A percentile compares a stretch with the other conserved stretches of the same genome.
Evolutionary conservation across 2,329 filamentous ascomycete species (phyloP).

Genomic region (Balansia obtecta): DNA sequence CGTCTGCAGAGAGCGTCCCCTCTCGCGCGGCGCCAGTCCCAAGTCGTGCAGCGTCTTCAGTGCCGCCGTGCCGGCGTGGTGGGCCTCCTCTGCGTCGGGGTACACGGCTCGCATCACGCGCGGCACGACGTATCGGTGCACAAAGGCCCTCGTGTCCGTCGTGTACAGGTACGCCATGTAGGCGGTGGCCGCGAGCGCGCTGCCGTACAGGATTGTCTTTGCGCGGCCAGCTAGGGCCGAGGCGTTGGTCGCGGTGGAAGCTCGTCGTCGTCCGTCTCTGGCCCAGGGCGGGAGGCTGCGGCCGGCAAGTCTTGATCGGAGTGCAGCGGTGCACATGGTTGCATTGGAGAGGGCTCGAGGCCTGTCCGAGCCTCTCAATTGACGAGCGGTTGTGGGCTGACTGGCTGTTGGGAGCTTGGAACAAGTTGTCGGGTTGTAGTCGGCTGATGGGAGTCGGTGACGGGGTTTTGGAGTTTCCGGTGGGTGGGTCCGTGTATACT

Average conservation of each 20-base stretch:
- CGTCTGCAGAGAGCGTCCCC: constrained; percentile 32
- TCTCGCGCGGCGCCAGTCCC: constrained; percentile 71
- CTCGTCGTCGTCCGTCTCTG: constrained; percentile 17
- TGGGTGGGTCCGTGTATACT: too few relatives aligned
- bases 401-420: neutral
- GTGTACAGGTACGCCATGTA: constrained; percentile 50
- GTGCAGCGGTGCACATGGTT: constrained; percentile 8
- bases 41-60: constrained; percentile 63
- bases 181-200: constrained; percentile 27
- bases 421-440: neutral
- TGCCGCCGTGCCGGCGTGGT: constrained; percentile 60
- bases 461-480: neutral
- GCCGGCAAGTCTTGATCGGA: constrained; percentile 8
- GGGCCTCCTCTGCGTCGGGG: constrained; percentile 81
- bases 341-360: constrained; percentile 1
- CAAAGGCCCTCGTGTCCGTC: constrained; percentile 62
- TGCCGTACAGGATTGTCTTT: constrained; percentile 27
- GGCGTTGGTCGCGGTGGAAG: constrained; percentile 19
- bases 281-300: constrained; percentile 6
- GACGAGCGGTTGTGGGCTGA: neutral
- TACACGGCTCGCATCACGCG: constrained; percentile 53
- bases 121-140: constrained; percentile 56
- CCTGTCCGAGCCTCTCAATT: constrained; percentile 10
- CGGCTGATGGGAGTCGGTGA: neutral
- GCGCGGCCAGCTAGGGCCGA: constrained; percentile 17